Evolutionary conservation across 805 yeast genomes (phyloP).

Genomic region (Sugiyamaella americana): DNA sequence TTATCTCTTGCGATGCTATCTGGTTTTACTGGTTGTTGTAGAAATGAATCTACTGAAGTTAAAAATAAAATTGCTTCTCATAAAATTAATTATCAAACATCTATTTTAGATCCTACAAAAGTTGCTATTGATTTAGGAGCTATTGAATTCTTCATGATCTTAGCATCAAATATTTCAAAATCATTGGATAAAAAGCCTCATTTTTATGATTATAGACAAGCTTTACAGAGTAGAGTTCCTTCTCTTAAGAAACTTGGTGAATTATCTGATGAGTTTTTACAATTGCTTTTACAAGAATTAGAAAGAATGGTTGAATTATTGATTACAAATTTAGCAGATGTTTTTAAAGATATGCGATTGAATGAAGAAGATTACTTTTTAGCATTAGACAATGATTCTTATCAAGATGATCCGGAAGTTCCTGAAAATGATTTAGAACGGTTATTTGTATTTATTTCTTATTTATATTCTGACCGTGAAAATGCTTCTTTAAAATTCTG

Average conservation of each 20-base stretch:
- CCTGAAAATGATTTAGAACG: slow-evolving; percentile 82
- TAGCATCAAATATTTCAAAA: slow-evolving; percentile 30
- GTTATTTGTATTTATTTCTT: slow-evolving; percentile 69
- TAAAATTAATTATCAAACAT: slow-evolving; percentile 11
- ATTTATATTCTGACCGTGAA: slow-evolving; percentile 58
- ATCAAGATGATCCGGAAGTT: slow-evolving; percentile 37
- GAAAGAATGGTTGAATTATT: slow-evolving; percentile 27
- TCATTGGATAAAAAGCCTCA: slow-evolving; percentile 4
- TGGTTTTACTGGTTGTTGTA: slow-evolving; percentile 17
- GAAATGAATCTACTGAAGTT: neutral
- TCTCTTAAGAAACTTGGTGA: slow-evolving; percentile 12
- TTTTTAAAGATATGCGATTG: slow-evolving; percentile 35
- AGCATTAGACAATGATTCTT: slow-evolving; percentile 10
- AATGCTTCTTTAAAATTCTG: slow-evolving; percentile 53
- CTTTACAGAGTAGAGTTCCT: slow-evolving; percentile 30
- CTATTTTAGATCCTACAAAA: slow-evolving; percentile 24
- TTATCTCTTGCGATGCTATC: slow-evolving; percentile 21
- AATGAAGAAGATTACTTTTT: slow-evolving; percentile 36
- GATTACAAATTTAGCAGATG: slow-evolving; percentile 33
- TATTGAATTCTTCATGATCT: slow-evolving; percentile 33
- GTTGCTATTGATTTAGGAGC: slow-evolving; percentile 33
- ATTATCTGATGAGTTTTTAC: slow-evolving; percentile 8
- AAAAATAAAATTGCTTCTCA: too few relatives aligned
- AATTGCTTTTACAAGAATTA: slow-evolving; percentile 18
- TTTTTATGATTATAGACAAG: slow-evolving; percentile 23